Conservation (phyloP, 352 stramenopile genomes). For the Pythium coloratum region DNA sequence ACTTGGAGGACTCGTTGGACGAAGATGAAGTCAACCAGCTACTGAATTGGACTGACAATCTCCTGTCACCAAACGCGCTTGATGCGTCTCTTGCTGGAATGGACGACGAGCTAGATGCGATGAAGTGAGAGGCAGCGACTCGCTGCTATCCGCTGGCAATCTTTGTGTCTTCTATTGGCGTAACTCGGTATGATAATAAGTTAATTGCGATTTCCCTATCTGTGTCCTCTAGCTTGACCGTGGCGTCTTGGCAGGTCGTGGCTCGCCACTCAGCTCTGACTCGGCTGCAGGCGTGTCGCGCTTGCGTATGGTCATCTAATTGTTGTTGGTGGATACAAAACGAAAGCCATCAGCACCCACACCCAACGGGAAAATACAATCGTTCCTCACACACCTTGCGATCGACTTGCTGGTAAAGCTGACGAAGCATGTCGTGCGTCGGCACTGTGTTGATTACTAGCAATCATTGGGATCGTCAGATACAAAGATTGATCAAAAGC, state of each 20-base stretch:
- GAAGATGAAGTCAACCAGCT: constrained; percentile 79
- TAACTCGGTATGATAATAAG: constrained; percentile 9
- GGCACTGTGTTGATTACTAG: constrained; percentile 57
- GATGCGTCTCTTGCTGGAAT: constrained; percentile 41
- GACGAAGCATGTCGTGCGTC: constrained; percentile 41
- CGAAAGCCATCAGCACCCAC: background rate
- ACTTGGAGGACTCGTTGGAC: constrained; percentile 67
- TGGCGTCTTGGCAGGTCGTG: constrained; percentile 16
- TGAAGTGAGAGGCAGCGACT: constrained; percentile 7
- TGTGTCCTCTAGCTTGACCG: constrained; percentile 12
- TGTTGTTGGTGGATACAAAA: background rate
- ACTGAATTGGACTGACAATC: constrained; percentile 76
- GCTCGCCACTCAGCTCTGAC: background rate
- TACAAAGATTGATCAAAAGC: background rate
- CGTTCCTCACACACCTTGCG: constrained; percentile 41
- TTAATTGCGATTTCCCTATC: background rate
- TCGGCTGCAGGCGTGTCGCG: constrained; percentile 14
- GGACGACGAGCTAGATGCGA: constrained; percentile 29
- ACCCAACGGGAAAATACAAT: background rate
- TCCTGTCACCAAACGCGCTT: constrained; percentile 47
- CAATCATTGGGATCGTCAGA: background rate
- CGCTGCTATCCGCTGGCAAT: background rate
- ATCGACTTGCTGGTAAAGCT: constrained; percentile 54
- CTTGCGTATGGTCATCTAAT: constrained; percentile 17
- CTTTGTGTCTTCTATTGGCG: background rate